Percentiles rank a stretch among this genome's conserved stretches.
phyloP scores from a whole-genome alignment of 2,329 filamentous ascomycete genomes.

The Coniochaeta sp. region DNA sequence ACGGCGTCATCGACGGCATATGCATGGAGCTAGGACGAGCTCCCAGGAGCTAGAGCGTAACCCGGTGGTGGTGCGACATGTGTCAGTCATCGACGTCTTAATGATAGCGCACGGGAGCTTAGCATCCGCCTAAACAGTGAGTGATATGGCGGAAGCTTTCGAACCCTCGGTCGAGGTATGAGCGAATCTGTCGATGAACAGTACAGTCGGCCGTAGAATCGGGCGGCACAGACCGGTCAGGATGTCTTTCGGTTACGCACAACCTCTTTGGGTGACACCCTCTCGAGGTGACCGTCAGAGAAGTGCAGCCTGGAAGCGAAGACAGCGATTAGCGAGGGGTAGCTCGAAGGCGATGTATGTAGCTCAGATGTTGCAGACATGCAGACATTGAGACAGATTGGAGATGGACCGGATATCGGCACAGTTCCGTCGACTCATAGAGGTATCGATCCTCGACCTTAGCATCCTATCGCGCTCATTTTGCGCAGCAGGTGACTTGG shows the following conservation, averaged over 20 bases:
- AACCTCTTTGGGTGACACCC: not conserved
- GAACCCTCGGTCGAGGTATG: not conserved
- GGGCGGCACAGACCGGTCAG: not conserved
- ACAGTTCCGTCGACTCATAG: not conserved
- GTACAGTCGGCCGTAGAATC: not conserved
- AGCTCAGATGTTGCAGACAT: too few species aligned
- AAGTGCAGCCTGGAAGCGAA: not conserved
- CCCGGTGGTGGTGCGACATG: not conserved
- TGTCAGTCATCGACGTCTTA: too few species aligned
- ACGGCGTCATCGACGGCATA: not conserved
- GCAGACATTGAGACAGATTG: not conserved
- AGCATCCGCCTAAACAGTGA: too few species aligned
- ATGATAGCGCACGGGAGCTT: too few species aligned
- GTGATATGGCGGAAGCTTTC: not conserved
- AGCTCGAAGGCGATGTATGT: not conserved
- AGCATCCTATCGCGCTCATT: not conserved
- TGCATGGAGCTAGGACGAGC: not conserved
- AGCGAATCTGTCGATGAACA: not conserved
- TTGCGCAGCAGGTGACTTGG: not conserved
- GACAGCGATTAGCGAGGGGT: not conserved
- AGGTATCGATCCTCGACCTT: not conserved
- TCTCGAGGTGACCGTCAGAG: not conserved
- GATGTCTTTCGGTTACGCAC: not conserved
- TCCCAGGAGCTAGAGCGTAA: too few species aligned
- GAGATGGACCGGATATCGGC: not conserved